A percentile compares a stretch with the other conserved stretches of the same genome.
Conservation (phyloP, 108 stramenopile genomes). For the Fistulifera pelliculosa region DNA sequence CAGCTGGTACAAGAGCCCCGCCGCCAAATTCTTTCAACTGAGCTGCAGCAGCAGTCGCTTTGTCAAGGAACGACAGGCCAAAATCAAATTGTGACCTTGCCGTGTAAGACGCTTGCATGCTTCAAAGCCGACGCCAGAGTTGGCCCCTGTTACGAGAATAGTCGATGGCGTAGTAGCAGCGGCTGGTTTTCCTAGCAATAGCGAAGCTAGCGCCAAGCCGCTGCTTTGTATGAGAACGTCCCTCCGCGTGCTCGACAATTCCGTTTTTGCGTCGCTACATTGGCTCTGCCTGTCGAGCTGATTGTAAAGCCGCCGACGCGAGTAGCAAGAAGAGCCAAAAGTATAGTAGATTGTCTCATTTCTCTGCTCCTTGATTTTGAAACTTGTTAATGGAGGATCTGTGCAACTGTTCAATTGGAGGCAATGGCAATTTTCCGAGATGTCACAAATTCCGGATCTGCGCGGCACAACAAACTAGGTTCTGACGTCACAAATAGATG, state of each 20-base stretch:
- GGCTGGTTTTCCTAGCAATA: conserved; percentile 12
- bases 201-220: conserved; percentile 17
- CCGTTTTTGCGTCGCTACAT: too few species aligned
- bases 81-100: conserved; percentile 48
- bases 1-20: conserved; percentile 56
- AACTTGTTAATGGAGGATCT: too few species aligned
- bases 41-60: conserved; percentile 47
- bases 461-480: too few species aligned
- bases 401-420: too few species aligned
- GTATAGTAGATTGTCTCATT: too few species aligned
- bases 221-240: conserved; percentile 23
- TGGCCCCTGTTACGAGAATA: conserved; percentile 42
- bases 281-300: too few species aligned
- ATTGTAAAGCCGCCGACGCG: too few species aligned
- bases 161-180: conserved; percentile 13
- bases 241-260: conserved; percentile 15
- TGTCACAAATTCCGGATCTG: too few species aligned
- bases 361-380: too few species aligned
- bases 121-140: conserved; percentile 77
- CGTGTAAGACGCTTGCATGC: conserved; percentile 51
- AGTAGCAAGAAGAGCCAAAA: too few species aligned
- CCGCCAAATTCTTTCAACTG: conserved; percentile 5
- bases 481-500: too few species aligned
- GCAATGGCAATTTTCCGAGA: too few species aligned
- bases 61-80: conserved; percentile 65